Percentiles rank a stretch among this genome's conserved stretches.
Evolutionary conservation across 2,329 filamentous ascomycete genomes (phyloP).

Genomic region (Seiridium cupressi): DNA sequence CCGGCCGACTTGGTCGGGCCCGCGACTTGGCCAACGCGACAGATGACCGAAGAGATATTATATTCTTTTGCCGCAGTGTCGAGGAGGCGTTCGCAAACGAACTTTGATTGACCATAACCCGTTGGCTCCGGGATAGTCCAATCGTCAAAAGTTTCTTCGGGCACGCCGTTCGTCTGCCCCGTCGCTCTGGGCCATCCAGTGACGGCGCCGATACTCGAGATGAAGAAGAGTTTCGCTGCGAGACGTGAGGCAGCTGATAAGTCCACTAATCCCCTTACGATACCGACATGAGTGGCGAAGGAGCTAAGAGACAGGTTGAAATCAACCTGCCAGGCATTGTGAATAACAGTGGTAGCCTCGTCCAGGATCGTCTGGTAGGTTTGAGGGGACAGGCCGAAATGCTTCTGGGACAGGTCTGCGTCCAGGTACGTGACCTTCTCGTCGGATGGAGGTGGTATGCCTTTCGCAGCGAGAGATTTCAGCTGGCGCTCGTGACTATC

Average conservation of each 20-base stretch:
- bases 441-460: neutral
- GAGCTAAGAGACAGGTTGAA: slow-evolving; percentile 19
- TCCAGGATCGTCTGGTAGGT: neutral
- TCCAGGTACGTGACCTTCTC: neutral
- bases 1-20: slow-evolving; percentile 20
- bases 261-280: slow-evolving; percentile 17
- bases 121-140: slow-evolving; percentile 4
- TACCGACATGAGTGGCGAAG: slow-evolving; percentile 18
- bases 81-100: slow-evolving; percentile 23
- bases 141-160: neutral
- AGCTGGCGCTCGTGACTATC: neutral
- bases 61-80: slow-evolving; percentile 17
- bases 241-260: slow-evolving; percentile 9
- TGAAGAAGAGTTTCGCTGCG: slow-evolving; percentile 14
- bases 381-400: neutral
- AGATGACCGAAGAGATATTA: slow-evolving; percentile 12
- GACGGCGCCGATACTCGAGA: slow-evolving; percentile 20
- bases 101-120: slow-evolving; percentile 25
- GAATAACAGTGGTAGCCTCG: slow-evolving; percentile 13
- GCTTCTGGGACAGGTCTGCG: neutral
- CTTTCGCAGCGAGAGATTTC: too few relatives aligned
- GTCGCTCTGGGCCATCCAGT: neutral
- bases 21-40: slow-evolving; percentile 26
- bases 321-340: slow-evolving; percentile 23
- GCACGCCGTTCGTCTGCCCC: slow-evolving; percentile 2